Conservation (phyloP, 371 early-diverging fungal genomes). For the Synchytrium microbalum region DNA sequence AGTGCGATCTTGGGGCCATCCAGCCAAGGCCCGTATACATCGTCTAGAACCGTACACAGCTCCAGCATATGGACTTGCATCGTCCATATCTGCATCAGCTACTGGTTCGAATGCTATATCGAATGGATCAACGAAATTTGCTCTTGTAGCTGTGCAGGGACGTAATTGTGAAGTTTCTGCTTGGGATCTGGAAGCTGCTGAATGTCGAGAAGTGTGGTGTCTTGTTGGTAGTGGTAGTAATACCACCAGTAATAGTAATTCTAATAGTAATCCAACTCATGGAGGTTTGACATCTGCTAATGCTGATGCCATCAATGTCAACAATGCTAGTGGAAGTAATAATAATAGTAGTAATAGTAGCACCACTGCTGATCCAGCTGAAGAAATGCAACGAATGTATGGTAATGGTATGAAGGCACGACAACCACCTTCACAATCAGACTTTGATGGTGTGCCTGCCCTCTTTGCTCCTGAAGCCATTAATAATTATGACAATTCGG, state of each 20-base stretch:
- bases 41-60: slow-evolving; percentile 40
- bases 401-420: slow-evolving; percentile 34
- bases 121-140: slow-evolving; percentile 6
- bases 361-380: slow-evolving; percentile 14
- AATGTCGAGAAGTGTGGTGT: slow-evolving; percentile 62
- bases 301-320: too few species aligned
- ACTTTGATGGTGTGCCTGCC: slow-evolving; percentile 8
- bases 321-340: too few species aligned
- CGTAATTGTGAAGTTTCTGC: slow-evolving; percentile 68
- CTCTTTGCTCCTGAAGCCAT: slow-evolving; percentile 1
- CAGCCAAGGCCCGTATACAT: slow-evolving; percentile 60
- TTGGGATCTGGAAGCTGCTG: slow-evolving; percentile 68
- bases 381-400: slow-evolving; percentile 33
- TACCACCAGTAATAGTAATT: not conserved
- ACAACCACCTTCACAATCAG: slow-evolving; percentile 15
- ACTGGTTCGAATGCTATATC: not conserved
- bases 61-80: slow-evolving; percentile 18
- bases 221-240: slow-evolving; percentile 12
- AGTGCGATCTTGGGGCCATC: slow-evolving; percentile 73
- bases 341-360: not conserved
- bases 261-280: too few species aligned
- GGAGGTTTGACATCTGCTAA: too few species aligned
- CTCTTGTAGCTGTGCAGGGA: slow-evolving; percentile 27
- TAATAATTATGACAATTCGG: not conserved
- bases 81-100: slow-evolving; percentile 6